A percentile compares a stretch with the other conserved stretches of the same genome.
phyloP scores from a whole-genome alignment of 148 eudicot genomes.

The Cornus florida region DNA sequence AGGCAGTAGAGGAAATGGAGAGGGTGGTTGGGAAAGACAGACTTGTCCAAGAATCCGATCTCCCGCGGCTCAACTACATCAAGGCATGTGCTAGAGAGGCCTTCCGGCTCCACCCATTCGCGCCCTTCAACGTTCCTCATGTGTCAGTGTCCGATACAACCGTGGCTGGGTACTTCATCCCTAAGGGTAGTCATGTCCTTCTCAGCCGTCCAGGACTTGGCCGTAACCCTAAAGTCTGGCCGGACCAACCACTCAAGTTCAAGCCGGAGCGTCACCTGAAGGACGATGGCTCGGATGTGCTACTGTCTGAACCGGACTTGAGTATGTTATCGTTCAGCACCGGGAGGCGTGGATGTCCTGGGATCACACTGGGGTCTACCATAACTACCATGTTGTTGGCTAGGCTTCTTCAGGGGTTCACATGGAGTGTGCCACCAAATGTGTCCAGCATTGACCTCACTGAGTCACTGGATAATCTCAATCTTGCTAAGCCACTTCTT shows the following conservation, averaged over 20 bases:
- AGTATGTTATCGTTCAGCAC: conserved; percentile 14
- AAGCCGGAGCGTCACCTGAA: conserved; percentile 16
- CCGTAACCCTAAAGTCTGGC: conserved; percentile 12
- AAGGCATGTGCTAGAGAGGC: conserved; percentile 6
- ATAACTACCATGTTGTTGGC: conserved; percentile 7
- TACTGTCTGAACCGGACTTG: not conserved
- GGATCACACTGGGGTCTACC: not conserved
- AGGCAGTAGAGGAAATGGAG: conserved; percentile 4
- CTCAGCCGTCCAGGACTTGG: not conserved
- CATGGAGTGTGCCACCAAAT: conserved; percentile 1
- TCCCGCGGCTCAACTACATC: conserved; percentile 13
- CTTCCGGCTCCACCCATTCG: conserved; percentile 11
- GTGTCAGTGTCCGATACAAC: not conserved
- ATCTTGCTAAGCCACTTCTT: conserved; percentile 1
- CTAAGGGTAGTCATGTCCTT: conserved; percentile 13
- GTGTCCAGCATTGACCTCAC: not conserved
- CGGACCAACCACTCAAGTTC: conserved; percentile 5
- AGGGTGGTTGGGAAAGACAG: conserved; percentile 11
- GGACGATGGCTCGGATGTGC: not conserved
- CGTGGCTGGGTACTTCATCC: conserved; percentile 8
- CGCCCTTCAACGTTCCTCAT: conserved; percentile 13
- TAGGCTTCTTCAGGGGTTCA: conserved; percentile 16
- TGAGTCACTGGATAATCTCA: not conserved
- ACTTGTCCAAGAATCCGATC: conserved; percentile 14
- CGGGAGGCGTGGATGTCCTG: conserved; percentile 5